These are phyloP conservation scores for Citrus sinensis DNA, from an alignment of 345 rosid species.

Conservation along the genomic window DVS_A1.0 CM039167.1:3094501-3095000, in stretches of 20 bases:
- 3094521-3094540: constrained; percentile 43
- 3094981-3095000: not conserved
- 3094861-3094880: constrained; percentile 89
- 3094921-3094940: not conserved
- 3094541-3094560: not conserved
- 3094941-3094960: not conserved
- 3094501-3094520: constrained; percentile 45
- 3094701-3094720: constrained; percentile 39
- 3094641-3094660: constrained; percentile 32
- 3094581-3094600: not conserved
- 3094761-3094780: constrained; percentile 63
- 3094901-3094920: constrained; percentile 73
- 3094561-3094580: not conserved
- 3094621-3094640: constrained; percentile 37
- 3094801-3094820: constrained; percentile 87
- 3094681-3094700: constrained; percentile 37
- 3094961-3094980: not conserved
- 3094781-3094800: constrained; percentile 61
- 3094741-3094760: constrained; percentile 61
- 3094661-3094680: constrained; percentile 44
- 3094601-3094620: not conserved
- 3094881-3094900: constrained; percentile 74
- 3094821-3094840: constrained; percentile 81
- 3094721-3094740: constrained; percentile 31
- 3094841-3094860: constrained; percentile 72